Conservation (phyloP, 1,284 basidiomycete species). For the Malassezia slooffiae region DNA sequence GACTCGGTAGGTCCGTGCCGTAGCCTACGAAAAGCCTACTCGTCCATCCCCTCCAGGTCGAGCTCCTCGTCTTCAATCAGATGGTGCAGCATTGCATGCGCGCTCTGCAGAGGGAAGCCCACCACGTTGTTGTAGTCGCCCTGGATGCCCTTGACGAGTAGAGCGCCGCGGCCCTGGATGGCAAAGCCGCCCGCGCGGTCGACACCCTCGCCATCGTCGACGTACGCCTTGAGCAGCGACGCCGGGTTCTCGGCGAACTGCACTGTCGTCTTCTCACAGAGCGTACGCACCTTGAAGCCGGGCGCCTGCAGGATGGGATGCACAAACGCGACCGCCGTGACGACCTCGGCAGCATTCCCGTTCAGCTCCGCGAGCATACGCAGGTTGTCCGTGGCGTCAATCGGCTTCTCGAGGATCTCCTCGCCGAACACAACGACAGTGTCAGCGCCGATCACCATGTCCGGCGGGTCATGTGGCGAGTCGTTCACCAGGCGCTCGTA, state of each 20-base stretch:
- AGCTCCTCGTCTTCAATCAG: constrained; percentile 39
- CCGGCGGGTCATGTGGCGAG: constrained; percentile 71
- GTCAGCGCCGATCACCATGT: constrained; percentile 68
- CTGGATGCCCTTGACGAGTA: constrained; percentile 71
- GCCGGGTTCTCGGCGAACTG: constrained; percentile 46
- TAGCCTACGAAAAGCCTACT: constrained; percentile 4
- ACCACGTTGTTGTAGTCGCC: constrained; percentile 89
- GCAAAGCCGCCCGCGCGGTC: constrained; percentile 92
- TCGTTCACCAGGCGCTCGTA: constrained; percentile 46
- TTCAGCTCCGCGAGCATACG: constrained; percentile 80
- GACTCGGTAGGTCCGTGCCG: constrained; percentile 7
- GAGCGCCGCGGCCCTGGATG: constrained; percentile 71
- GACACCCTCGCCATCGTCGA: constrained; percentile 73
- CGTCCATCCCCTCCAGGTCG: constrained; percentile 22
- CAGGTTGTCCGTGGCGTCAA: constrained; percentile 67
- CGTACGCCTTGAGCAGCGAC: constrained; percentile 65
- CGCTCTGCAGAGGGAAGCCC: constrained; percentile 58
- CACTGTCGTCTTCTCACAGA: constrained; percentile 39
- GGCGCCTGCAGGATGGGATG: constrained; percentile 74
- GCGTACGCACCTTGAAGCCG: constrained; percentile 61
- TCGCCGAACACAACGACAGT: constrained; percentile 38
- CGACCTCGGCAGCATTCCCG: constrained; percentile 26
- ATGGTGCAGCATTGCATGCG: constrained; percentile 29
- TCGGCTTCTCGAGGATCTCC: constrained; percentile 73
- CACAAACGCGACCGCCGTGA: constrained; percentile 51